phyloP scores from a whole-genome alignment of 441 rosid genomes.

The Eugenia klotzschiana region DNA sequence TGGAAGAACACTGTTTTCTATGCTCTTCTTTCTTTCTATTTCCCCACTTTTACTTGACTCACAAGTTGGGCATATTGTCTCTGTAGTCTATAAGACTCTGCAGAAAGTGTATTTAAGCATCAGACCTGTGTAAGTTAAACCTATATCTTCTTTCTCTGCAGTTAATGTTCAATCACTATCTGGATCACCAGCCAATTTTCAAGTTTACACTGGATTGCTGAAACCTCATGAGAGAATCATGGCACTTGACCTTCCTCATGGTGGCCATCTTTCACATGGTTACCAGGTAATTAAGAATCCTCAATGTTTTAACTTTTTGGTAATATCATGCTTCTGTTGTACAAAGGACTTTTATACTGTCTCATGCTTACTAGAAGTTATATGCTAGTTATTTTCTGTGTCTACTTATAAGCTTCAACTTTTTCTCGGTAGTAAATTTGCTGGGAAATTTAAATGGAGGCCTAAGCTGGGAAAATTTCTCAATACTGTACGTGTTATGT shows the following conservation, averaged over 20 bases:
- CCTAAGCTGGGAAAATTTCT: not conserved
- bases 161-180: constrained; percentile 93
- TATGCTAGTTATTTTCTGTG: not conserved
- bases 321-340: not conserved
- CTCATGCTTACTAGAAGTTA: not conserved
- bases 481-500: not conserved
- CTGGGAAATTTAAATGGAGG: not conserved
- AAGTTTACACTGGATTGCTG: constrained; percentile 78
- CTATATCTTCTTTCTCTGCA: constrained; percentile 15
- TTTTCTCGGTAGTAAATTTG: not conserved
- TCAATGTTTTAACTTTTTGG: not conserved
- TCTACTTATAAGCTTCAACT: not conserved
- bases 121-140: not conserved
- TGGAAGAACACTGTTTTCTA: not conserved
- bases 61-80: not conserved
- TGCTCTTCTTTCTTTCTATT: not conserved
- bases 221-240: constrained; percentile 96
- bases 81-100: not conserved
- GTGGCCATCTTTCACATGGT: constrained; percentile 99
- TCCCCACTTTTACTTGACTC: not conserved
- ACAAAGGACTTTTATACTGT: not conserved
- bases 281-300: constrained; percentile 53
- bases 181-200: constrained; percentile 96
- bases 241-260: constrained; percentile 98
- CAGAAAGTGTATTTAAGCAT: not conserved